These are phyloP conservation scores for Wickerhamiella musiphila DNA, from an alignment of 805 yeast species.

Conservation along the genomic window DNA sequence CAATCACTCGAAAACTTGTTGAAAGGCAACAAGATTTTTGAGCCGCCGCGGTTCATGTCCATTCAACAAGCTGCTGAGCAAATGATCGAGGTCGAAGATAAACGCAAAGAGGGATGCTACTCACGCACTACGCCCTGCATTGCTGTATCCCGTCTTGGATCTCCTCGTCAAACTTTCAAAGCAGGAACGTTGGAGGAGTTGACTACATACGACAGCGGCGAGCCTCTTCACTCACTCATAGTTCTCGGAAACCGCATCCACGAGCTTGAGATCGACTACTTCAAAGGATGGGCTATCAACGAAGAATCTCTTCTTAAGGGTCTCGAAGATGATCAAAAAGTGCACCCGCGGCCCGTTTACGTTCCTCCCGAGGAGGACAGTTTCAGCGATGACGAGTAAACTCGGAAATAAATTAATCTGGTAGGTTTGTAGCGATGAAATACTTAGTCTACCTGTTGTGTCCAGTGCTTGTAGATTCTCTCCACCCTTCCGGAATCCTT, in stretches of 20 bases:
- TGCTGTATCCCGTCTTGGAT: constrained; percentile 80
- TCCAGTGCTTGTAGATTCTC: constrained; percentile 10
- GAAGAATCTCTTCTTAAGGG: constrained; percentile 31
- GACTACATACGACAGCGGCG: constrained; percentile 76
- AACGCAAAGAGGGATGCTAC: constrained; percentile 59
- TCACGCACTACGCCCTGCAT: constrained; percentile 82
- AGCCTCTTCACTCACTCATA: constrained; percentile 81
- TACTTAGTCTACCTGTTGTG: neutral
- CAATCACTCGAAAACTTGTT: constrained; percentile 91
- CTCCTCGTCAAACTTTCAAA: constrained; percentile 64
- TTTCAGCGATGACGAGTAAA: neutral
- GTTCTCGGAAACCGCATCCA: constrained; percentile 86
- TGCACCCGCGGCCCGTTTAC: constrained; percentile 1
- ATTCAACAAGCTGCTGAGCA: constrained; percentile 81
- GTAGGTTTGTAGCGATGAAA: no score
- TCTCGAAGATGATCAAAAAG: constrained; percentile 25
- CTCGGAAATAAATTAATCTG: neutral
- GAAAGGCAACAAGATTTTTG: constrained; percentile 77
- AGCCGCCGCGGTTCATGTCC: constrained; percentile 94
- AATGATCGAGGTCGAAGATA: constrained; percentile 71
- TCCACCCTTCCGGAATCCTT: constrained; percentile 7
- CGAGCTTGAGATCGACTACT: constrained; percentile 75
- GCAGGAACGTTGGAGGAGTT: constrained; percentile 72
- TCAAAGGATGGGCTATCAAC: constrained; percentile 59
- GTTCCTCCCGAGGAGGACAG: neutral